phyloP scores from a whole-genome alignment of 345 rosid genomes.

The Salix viminalis region DNA sequence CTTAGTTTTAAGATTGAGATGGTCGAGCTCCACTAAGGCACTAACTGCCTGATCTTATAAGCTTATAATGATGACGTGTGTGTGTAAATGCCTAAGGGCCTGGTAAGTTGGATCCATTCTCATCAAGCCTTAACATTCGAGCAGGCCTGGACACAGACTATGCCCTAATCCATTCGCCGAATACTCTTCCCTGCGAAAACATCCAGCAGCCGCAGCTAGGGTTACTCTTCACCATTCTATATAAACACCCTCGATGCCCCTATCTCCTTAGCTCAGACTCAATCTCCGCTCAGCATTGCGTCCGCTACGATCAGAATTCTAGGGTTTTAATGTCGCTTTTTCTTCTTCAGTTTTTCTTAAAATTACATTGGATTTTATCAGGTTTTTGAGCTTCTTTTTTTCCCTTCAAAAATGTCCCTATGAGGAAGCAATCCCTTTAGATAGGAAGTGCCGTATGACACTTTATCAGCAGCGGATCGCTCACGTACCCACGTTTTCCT shows the following conservation, averaged over 20 bases:
- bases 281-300: too few species aligned
- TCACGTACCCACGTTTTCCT: slow-evolving; percentile 12
- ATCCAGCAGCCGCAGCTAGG: neutral
- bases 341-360: neutral
- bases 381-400: neutral
- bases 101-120: neutral
- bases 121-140: neutral
- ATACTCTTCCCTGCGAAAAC: too few species aligned
- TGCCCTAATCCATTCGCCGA: too few species aligned
- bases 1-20: too few species aligned
- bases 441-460: slow-evolving; percentile 78
- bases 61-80: too few species aligned
- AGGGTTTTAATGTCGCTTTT: neutral
- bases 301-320: neutral
- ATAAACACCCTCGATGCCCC: neutral
- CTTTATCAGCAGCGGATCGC: slow-evolving; percentile 29
- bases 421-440: slow-evolving; percentile 51
- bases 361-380: neutral
- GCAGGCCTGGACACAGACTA: too few species aligned
- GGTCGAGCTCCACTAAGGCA: too few species aligned
- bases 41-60: too few species aligned
- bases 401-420: slow-evolving; percentile 8
- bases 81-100: too few species aligned
- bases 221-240: neutral
- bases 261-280: too few species aligned